phyloP scores from a whole-genome alignment of 441 rosid species.

The Hura crepitans region DNA sequence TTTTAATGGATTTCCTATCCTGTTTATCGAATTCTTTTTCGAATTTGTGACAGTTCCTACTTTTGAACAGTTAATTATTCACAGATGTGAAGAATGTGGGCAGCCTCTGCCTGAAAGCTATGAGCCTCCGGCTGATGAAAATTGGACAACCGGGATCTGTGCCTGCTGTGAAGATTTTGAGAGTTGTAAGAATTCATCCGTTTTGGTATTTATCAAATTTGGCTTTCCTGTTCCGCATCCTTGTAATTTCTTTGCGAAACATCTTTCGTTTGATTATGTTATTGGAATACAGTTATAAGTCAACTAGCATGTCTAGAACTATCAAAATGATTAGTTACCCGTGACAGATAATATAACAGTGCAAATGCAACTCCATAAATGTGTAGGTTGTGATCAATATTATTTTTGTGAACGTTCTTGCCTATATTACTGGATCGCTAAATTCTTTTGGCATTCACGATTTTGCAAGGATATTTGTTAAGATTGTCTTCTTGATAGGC shows the following conservation, averaged over 20 bases:
- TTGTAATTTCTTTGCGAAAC: background rate
- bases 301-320: too few species aligned
- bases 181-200: constrained; percentile 48
- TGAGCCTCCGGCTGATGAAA: constrained; percentile 88
- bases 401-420: background rate
- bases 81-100: constrained; percentile 72
- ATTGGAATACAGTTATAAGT: too few species aligned
- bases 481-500: background rate
- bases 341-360: too few species aligned
- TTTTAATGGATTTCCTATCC: background rate
- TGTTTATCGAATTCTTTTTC: background rate
- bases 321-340: too few species aligned
- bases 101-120: constrained; percentile 72
- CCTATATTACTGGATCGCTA: background rate
- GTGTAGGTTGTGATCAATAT: too few species aligned
- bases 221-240: background rate
- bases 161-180: constrained; percentile 62
- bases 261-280: background rate
- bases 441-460: background rate
- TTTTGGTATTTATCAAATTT: background rate
- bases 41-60: background rate
- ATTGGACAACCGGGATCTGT: constrained; percentile 78
- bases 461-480: background rate
- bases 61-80: constrained; percentile 41
- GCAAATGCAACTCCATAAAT: too few species aligned